Evolutionary conservation across 2,329 filamentous ascomycete species (phyloP).

Genomic region (Thyridium curvatum): DNA sequence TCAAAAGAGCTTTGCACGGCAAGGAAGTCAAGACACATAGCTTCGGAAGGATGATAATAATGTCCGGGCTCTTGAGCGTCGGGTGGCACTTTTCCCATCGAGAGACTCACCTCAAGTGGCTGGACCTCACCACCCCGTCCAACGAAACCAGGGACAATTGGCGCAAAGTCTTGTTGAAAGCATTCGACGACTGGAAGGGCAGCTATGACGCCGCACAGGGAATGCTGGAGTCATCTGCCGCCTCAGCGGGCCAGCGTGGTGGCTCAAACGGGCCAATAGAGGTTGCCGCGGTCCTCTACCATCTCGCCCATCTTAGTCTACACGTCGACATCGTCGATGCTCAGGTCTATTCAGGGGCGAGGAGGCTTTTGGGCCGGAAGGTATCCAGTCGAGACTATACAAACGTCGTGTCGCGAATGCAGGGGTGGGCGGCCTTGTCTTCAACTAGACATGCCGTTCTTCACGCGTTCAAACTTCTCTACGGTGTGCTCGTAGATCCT

Average conservation of each 20-base stretch:
- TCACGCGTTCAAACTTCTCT: conserved; percentile 76
- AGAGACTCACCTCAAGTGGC: conserved; percentile 76
- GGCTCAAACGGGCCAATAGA: conserved; percentile 63
- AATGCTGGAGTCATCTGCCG: conserved; percentile 24
- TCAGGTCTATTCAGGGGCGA: conserved; percentile 80
- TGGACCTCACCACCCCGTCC: conserved; percentile 60
- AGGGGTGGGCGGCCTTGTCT: conserved; percentile 67
- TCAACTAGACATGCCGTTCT: conserved; percentile 76
- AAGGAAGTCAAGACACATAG: conserved; percentile 78
- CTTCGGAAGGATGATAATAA: conserved; percentile 83
- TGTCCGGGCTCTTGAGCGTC: conserved; percentile 84
- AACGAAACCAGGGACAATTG: conserved; percentile 64
- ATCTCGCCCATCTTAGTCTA: conserved; percentile 82
- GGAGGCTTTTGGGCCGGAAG: conserved; percentile 63
- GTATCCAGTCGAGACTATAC: conserved; percentile 71
- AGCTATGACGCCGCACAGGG: conserved; percentile 71
- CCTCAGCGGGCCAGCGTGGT: conserved; percentile 35
- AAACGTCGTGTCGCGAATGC: conserved; percentile 70
- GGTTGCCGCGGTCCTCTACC: conserved; percentile 73
- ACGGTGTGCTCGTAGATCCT: conserved; percentile 62
- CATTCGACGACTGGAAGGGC: conserved; percentile 82
- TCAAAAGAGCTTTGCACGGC: conserved; percentile 78
- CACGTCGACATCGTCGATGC: conserved; percentile 86
- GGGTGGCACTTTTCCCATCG: conserved; percentile 88
- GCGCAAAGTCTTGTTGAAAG: conserved; percentile 68